Conservation (phyloP, 2,329 filamentous ascomycete species). For the Trichoderma simmonsii region DNA sequence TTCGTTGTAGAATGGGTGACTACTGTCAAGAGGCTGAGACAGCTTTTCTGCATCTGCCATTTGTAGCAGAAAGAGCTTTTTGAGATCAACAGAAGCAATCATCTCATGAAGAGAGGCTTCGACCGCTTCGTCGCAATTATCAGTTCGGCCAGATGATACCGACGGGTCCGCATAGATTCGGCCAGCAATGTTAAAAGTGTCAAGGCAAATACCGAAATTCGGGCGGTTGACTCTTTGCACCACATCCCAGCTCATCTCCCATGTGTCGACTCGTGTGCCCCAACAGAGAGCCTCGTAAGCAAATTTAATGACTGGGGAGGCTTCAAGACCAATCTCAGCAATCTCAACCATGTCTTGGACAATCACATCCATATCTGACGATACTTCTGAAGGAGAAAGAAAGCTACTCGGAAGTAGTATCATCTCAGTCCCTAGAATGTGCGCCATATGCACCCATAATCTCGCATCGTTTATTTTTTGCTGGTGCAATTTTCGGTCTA, state of each 20-base stretch:
- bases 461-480: slow-evolving; percentile 59
- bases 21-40: slow-evolving; percentile 53
- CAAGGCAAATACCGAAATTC: slow-evolving; percentile 75
- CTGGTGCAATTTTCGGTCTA: slow-evolving; percentile 58
- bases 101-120: slow-evolving; percentile 53
- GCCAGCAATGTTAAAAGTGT: slow-evolving; percentile 75
- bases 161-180: slow-evolving; percentile 68
- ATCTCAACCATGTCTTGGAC: slow-evolving; percentile 60
- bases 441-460: slow-evolving; percentile 66
- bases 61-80: slow-evolving; percentile 73
- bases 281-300: slow-evolving; percentile 73
- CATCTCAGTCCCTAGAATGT: slow-evolving; percentile 63
- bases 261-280: slow-evolving; percentile 67
- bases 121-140: slow-evolving; percentile 54
- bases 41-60: slow-evolving; percentile 71
- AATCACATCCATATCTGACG: slow-evolving; percentile 51
- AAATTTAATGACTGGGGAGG: slow-evolving; percentile 59
- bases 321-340: slow-evolving; percentile 62
- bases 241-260: slow-evolving; percentile 70
- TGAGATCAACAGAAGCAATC: slow-evolving; percentile 52
- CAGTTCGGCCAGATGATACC: slow-evolving; percentile 46
- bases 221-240: slow-evolving; percentile 60
- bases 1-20: slow-evolving; percentile 34
- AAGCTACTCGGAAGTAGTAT: slow-evolving; percentile 74
- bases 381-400: slow-evolving; percentile 47